These are phyloP conservation scores for Astrothelium macrocarpum DNA, from an alignment of 495 filamentous ascomycete genomes.

Conservation along the genomic window DNA sequence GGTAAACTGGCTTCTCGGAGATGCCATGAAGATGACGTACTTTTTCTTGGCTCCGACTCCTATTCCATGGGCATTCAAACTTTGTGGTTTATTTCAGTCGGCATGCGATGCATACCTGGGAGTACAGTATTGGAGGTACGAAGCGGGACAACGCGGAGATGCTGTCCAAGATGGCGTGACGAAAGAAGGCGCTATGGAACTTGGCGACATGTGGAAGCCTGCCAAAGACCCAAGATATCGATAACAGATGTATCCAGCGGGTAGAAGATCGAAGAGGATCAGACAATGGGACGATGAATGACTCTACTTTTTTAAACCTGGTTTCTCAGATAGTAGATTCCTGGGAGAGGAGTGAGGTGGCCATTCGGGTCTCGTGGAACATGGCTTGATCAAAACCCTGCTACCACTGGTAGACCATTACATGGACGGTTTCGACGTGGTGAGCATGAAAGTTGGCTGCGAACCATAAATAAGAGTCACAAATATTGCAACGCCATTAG, in stretches of 20 bases:
- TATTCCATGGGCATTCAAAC: constrained; percentile 81
- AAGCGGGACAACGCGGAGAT: constrained; percentile 22
- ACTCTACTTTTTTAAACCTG: neutral
- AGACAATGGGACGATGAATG: neutral
- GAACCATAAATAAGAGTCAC: too few relatives aligned
- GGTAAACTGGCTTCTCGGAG: constrained; percentile 79
- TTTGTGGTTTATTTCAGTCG: constrained; percentile 89
- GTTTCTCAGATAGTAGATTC: neutral
- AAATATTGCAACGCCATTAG: too few relatives aligned
- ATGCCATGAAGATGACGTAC: constrained; percentile 92
- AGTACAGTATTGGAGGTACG: constrained; percentile 77
- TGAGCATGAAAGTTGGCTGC: too few relatives aligned
- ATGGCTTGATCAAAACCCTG: neutral
- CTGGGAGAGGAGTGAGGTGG: neutral
- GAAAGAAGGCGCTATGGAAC: neutral
- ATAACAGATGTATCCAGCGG: neutral
- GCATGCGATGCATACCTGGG: constrained; percentile 75
- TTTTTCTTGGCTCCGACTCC: constrained; percentile 56
- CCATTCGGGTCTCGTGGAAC: neutral
- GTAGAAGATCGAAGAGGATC: neutral
- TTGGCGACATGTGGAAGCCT: neutral
- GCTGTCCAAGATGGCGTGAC: neutral
- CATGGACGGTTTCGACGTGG: neutral
- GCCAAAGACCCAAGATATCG: constrained; percentile 3
- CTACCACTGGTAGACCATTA: neutral